Conservation (phyloP, 192 early-diverging fungal species). For the Haplosporangium gracile region DNA sequence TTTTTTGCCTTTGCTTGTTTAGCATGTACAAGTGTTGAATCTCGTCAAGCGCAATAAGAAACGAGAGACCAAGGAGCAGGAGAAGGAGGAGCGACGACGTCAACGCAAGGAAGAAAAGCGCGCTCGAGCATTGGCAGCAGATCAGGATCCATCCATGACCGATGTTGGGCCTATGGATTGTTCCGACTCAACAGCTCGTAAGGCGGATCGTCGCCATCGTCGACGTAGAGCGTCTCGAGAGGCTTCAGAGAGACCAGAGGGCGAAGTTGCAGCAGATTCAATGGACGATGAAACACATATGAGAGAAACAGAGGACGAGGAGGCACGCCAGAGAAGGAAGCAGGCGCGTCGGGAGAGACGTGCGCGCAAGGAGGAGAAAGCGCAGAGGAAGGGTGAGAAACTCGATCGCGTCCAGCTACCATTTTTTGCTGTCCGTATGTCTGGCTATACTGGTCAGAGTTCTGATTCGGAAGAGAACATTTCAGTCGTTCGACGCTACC, state of each 20-base stretch:
- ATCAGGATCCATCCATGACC: conserved; percentile 37
- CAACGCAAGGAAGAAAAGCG: conserved; percentile 36
- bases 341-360: conserved; percentile 33
- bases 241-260: background rate
- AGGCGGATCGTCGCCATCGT: conserved; percentile 23
- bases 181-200: conserved; percentile 9
- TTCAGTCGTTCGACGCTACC: conserved; percentile 33
- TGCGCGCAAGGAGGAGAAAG: conserved; percentile 35
- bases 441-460: conserved; percentile 33
- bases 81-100: conserved; percentile 28
- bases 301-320: conserved; percentile 27
- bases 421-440: conserved; percentile 36
- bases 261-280: background rate
- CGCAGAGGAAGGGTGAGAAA: conserved; percentile 18
- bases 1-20: background rate
- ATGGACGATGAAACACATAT: background rate
- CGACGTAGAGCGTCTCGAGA: conserved; percentile 29
- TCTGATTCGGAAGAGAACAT: conserved; percentile 49
- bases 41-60: conserved; percentile 45
- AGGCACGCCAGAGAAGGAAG: conserved; percentile 18
- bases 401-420: conserved; percentile 31
- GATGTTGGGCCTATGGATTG: conserved; percentile 38
- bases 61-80: conserved; percentile 31
- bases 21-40: conserved; percentile 50
- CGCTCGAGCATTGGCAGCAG: background rate